These are phyloP conservation scores for Boeremia exigua DNA, from an alignment of 2,329 filamentous ascomycete species.

Conservation along the genomic window DNA sequence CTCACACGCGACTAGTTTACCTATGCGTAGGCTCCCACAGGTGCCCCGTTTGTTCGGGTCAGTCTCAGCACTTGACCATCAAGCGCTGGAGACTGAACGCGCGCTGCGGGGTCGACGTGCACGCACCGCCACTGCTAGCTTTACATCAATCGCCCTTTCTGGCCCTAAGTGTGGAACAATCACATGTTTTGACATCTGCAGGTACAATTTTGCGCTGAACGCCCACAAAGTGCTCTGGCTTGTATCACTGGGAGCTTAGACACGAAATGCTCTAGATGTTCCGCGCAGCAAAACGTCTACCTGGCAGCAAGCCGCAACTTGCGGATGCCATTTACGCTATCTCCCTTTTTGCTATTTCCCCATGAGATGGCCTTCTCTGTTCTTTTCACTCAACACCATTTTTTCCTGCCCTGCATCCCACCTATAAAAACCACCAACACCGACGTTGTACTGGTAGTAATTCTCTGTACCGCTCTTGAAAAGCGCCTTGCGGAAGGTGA, in stretches of 20 bases:
- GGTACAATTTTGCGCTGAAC: too few relatives aligned
- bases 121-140: slow-evolving; percentile 3
- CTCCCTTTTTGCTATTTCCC: neutral
- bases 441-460: slow-evolving; percentile 85
- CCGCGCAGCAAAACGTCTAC: too few relatives aligned
- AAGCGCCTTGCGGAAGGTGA: slow-evolving; percentile 76
- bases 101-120: slow-evolving; percentile 4
- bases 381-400: slow-evolving; percentile 53
- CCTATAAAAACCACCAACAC: slow-evolving; percentile 68
- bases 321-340: neutral
- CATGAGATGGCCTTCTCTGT: neutral
- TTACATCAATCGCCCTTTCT: neutral
- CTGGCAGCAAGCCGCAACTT: neutral
- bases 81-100: neutral
- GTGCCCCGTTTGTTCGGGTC: neutral
- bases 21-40: neutral
- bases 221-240: too few relatives aligned
- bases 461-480: slow-evolving; percentile 77
- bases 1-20: slow-evolving; percentile 14
- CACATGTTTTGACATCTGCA: too few relatives aligned
- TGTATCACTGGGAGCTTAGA: too few relatives aligned
- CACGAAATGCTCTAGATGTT: too few relatives aligned
- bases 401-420: slow-evolving; percentile 67
- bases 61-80: neutral
- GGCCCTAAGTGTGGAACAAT: neutral